Base-by-base conservation (phyloP, 2,329 filamentous ascomycete species). In the Alternaria sp. region DNA sequence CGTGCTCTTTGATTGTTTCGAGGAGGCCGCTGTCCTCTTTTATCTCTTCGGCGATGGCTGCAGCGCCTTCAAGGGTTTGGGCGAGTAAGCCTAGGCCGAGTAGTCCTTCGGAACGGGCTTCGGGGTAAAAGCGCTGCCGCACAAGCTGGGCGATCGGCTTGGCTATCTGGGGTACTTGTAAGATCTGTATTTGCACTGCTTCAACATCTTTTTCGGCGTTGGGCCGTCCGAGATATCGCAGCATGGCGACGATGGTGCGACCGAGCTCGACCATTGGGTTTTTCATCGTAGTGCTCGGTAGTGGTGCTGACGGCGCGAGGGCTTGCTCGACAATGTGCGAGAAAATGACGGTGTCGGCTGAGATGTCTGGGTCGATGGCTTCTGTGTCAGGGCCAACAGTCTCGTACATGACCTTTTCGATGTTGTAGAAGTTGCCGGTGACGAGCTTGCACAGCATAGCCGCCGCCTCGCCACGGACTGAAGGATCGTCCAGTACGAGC, bases 201-300 rank as follows among this genome's bases (percentile, higher is more conserved):
- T 73, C 69, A 13, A 70, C 62, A 15, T 76, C 69, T 44, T 71
- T 69, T 43, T 71, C 69, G 23, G 67, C 51, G 23, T 68, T 68
- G 4, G 67, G 61, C 26, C 69, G 66, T 19, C 69, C 70, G 1
- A 74, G 64, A 17, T 67, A 64, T 23, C 68, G 59, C 21, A 70
- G 52, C 57, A 70, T 64, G 17, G 70, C 65, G n/a, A 79, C 66
- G 6, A 79, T 71, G 6, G 70, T 72, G 1, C 75, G 67, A 1
- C 73, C 74, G 12, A 77, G 65, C 63, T 80, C 78, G 32, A 80
- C 72, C 66, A 71, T 73, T n/a, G 75, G 66, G n/a, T 78, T 79
- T 62, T 79, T 80, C 77, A 80, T 79, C 1, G 75, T 63, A n/a
- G 75, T 77, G 57, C 77, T 80, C 5, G 77, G 77, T 3, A 79